Conservation (phyloP, 2,329 filamentous ascomycete species). For the Fusarium tricinctum region DNA sequence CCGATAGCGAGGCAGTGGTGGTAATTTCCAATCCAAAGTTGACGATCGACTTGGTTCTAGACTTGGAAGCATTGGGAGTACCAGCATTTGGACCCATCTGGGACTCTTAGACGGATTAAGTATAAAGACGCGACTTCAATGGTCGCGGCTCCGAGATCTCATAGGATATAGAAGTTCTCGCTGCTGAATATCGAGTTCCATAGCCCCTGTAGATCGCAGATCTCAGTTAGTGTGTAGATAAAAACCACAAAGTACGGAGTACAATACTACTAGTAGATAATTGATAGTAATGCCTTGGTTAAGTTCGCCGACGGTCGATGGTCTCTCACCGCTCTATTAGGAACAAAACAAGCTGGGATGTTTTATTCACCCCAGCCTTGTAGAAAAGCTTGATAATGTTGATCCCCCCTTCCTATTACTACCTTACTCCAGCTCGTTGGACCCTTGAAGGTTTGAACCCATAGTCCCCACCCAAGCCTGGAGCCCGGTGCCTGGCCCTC, state of each 20-base stretch:
- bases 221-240: neutral
- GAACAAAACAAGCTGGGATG: neutral
- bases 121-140: neutral
- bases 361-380: neutral
- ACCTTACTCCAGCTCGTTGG: conserved; percentile 7
- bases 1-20: conserved; percentile 74
- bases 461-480: neutral
- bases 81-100: conserved; percentile 79
- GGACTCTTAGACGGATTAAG: conserved; percentile 57
- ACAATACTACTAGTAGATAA: neutral
- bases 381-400: neutral
- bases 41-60: conserved; percentile 74
- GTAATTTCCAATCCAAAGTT: conserved; percentile 75
- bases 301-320: neutral
- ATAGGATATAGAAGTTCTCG: neutral
- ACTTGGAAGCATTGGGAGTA: conserved; percentile 72
- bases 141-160: neutral
- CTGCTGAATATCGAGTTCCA: neutral
- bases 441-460: neutral
- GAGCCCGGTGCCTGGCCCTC: neutral
- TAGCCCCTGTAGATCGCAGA: neutral
- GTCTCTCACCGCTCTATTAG: conserved; percentile 4
- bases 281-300: neutral
- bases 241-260: neutral
- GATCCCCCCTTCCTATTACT: conserved; percentile 11